These are phyloP conservation scores for Saccharomyces hybrid DNA, from an alignment of 1,139 yeast species.

Conservation along the genomic window DNA sequence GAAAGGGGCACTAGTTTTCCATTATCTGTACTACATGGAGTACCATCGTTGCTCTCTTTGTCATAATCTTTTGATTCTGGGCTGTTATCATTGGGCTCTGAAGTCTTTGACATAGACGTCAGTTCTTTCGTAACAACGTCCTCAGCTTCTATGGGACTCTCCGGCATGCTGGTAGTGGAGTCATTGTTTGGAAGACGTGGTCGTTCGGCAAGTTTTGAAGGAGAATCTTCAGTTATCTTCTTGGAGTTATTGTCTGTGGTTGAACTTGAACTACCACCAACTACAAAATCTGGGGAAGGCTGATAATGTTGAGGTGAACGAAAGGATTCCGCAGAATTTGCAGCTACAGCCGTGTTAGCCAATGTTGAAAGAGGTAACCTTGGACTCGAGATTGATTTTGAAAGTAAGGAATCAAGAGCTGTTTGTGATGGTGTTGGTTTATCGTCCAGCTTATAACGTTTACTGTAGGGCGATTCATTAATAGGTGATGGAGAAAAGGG, in stretches of 20 bases:
- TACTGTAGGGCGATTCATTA: constrained; percentile 19
- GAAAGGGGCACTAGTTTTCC: not conserved
- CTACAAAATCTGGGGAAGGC: not conserved
- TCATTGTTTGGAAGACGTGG: constrained; percentile 3
- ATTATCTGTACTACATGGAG: not conserved
- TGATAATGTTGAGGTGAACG: not conserved
- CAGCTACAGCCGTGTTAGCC: constrained; percentile 6
- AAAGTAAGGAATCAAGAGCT: constrained; percentile 28
- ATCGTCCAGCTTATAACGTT: constrained; percentile 24
- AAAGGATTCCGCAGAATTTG: not conserved
- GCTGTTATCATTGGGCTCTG: not conserved
- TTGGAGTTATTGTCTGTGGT: not conserved
- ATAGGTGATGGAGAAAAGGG: constrained; percentile 23
- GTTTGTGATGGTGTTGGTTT: constrained; percentile 26
- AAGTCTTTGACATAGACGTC: not conserved
- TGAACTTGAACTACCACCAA: constrained; percentile 2
- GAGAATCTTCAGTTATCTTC: not conserved
- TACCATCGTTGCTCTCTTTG: not conserved
- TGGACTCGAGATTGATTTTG: constrained; percentile 24
- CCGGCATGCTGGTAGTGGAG: constrained; percentile 7
- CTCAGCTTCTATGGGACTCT: constrained; percentile 1
- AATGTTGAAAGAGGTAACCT: constrained; percentile 10
- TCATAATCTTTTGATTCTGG: not conserved
- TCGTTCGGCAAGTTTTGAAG: constrained; percentile 5
- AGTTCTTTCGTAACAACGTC: not conserved